Percentiles rank a stretch among this genome's conserved stretches.
Conservation (phyloP, 208 protist genomes). For the Crithidia sp. region DNA sequence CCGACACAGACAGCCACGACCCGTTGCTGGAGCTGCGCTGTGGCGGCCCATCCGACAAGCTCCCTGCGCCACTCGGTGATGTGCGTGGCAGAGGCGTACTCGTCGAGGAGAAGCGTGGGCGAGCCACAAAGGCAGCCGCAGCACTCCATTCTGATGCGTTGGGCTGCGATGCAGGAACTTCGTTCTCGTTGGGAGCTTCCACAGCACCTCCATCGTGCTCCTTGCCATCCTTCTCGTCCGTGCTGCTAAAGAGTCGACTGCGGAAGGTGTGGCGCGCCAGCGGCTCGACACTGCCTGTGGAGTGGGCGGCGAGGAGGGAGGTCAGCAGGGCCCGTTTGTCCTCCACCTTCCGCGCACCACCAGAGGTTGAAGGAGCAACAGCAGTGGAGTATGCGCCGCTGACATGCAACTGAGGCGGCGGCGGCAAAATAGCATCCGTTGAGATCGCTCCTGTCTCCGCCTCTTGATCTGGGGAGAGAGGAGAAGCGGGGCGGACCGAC, state of each 20-base stretch:
- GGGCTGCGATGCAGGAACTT: too few species aligned
- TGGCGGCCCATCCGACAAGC: neutral
- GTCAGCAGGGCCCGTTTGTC: constrained; percentile 5
- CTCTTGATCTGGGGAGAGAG: neutral
- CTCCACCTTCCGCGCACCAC: neutral
- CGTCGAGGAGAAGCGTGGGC: too few species aligned
- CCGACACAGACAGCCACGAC: neutral
- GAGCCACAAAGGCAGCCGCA: too few species aligned
- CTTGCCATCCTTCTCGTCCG: neutral
- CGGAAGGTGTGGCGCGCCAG: constrained; percentile 4
- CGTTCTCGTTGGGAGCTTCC: too few species aligned
- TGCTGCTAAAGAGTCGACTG: constrained; percentile 11
- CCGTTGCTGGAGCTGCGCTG: neutral
- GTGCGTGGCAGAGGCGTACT: too few species aligned
- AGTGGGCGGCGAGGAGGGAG: constrained; percentile 4
- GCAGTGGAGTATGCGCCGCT: too few species aligned
- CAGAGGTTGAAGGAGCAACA: too few species aligned
- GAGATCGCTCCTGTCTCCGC: neutral
- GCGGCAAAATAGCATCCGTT: neutral
- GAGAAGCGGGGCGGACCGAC: neutral
- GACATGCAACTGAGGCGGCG: too few species aligned
- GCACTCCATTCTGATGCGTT: too few species aligned
- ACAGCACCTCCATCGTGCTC: neutral
- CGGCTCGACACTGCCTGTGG: neutral
- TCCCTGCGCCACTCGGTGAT: too few species aligned